Conservation (phyloP, 345 rosid species). For the Linum trigynum region DNA sequence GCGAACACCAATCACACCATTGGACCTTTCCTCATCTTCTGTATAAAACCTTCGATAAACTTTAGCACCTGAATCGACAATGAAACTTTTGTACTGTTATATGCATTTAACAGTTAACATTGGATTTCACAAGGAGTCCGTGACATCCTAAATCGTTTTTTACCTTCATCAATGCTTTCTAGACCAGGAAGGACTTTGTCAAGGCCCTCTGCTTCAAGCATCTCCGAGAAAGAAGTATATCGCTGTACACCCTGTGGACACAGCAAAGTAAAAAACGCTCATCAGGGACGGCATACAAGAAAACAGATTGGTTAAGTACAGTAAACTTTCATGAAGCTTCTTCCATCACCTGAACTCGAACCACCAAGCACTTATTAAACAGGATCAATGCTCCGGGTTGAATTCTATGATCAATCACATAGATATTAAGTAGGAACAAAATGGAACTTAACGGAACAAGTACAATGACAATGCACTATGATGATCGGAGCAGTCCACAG, state of each 20-base stretch:
- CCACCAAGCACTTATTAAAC: slow-evolving; percentile 51
- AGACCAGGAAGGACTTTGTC: slow-evolving; percentile 57
- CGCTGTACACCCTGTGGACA: slow-evolving; percentile 36
- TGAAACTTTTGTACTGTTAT: background rate
- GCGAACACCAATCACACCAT: slow-evolving; percentile 60
- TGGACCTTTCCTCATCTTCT: slow-evolving; percentile 50
- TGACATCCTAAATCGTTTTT: background rate
- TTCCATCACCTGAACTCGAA: slow-evolving; percentile 59
- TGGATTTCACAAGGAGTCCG: background rate
- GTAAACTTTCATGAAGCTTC: slow-evolving; percentile 2
- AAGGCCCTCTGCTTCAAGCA: slow-evolving; percentile 55
- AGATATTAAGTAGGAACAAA: slow-evolving; percentile 7
- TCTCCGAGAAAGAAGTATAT: slow-evolving; percentile 54
- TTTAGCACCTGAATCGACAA: slow-evolving; percentile 35
- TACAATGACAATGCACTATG: background rate
- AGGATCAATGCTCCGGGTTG: slow-evolving; percentile 44
- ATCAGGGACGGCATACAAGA: slow-evolving; percentile 8
- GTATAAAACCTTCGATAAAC: slow-evolving; percentile 59
- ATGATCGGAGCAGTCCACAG: background rate
- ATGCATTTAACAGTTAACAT: background rate
- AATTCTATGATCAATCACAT: slow-evolving; percentile 35
- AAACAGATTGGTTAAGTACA: slow-evolving; percentile 8
- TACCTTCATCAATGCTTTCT: slow-evolving; percentile 61
- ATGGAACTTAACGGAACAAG: background rate
- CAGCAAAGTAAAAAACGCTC: background rate